phyloP scores from a whole-genome alignment of 2,329 filamentous ascomycete genomes.

The Coniochaeta pulveracea region DNA sequence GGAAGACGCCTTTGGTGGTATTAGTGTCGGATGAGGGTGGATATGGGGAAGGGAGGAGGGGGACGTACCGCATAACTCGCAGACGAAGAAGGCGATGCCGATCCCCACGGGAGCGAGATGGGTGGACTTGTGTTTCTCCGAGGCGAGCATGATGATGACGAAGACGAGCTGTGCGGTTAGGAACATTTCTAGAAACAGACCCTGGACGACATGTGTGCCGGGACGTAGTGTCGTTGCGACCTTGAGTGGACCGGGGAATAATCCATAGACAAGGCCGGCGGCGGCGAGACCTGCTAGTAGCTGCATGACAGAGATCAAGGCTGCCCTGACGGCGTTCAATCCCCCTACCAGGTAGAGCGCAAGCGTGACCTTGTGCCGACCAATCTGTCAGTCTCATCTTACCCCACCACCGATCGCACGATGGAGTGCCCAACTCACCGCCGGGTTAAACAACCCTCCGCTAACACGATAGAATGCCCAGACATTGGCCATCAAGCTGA shows the following conservation, averaged over 20 bases:
- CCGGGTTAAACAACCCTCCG: conserved; percentile 28
- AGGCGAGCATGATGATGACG: conserved; percentile 52
- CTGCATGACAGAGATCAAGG: conserved; percentile 37
- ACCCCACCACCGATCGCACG: not conserved
- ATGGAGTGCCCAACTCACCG: conserved; percentile 14
- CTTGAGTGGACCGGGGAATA: conserved; percentile 39
- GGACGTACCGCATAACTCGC: conserved; percentile 21
- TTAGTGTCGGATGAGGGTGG: conserved; percentile 12
- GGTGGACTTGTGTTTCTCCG: conserved; percentile 55
- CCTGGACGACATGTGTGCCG: conserved; percentile 34
- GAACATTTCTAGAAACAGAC: conserved; percentile 51
- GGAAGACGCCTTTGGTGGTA: conserved; percentile 21
- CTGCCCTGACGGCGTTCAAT: conserved; percentile 31
- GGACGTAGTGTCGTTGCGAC: conserved; percentile 34
- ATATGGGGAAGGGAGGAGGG: not conserved
- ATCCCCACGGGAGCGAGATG: conserved; percentile 57
- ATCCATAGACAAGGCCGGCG: conserved; percentile 38
- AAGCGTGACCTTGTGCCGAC: conserved; percentile 32
- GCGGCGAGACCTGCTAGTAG: conserved; percentile 41
- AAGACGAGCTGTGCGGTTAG: conserved; percentile 48
- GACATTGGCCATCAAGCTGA: conserved; percentile 33
- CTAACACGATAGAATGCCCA: conserved; percentile 39
- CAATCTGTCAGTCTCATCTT: conserved; percentile 1
- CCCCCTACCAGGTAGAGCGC: conserved; percentile 39
- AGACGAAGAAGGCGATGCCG: conserved; percentile 52